A percentile compares a stretch with the other conserved stretches of the same genome.
Evolutionary conservation across 208 protist genomes (phyloP).

Genomic region (Trypanosoma platydactyli): DNA sequence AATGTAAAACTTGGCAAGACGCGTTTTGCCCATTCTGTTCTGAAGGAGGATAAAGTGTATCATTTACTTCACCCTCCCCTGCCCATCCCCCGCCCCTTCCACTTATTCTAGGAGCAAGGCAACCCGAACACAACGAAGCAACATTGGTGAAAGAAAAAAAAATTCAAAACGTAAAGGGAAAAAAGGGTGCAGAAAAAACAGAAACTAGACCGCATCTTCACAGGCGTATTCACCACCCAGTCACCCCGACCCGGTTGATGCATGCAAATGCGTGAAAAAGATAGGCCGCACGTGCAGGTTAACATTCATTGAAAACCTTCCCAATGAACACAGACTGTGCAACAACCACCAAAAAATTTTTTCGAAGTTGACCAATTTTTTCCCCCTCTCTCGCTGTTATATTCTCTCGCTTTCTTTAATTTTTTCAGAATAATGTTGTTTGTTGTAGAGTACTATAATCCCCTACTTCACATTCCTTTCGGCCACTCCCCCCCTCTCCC

Average conservation of each 20-base stretch:
- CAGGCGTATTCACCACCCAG: neutral
- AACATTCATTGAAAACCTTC: constrained; percentile 23
- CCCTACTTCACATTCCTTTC: too few relatives aligned
- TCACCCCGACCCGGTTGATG: neutral
- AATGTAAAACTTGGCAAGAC: constrained; percentile 98
- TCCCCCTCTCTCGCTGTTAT: neutral
- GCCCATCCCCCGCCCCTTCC: too few relatives aligned
- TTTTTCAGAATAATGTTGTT: too few relatives aligned
- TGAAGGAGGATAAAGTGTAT: constrained; percentile 99
- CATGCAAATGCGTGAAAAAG: neutral
- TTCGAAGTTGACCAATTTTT: neutral
- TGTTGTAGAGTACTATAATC: too few relatives aligned
- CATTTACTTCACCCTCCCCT: constrained; percentile 40
- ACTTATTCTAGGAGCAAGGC: too few relatives aligned
- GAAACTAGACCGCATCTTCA: neutral
- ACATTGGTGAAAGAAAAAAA: constrained; percentile 1
- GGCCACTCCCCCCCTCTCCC: neutral
- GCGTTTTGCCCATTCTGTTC: constrained; percentile 98
- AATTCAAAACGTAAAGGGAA: constrained; percentile 8
- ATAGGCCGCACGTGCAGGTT: too few relatives aligned
- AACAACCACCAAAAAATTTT: too few relatives aligned
- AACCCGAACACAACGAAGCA: too few relatives aligned
- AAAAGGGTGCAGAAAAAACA: constrained; percentile 8
- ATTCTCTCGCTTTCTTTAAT: constrained; percentile 10
- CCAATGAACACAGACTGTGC: too few relatives aligned